Conservation (phyloP, 371 early-diverging fungal species). For the Haplosporangium sp. region DNA sequence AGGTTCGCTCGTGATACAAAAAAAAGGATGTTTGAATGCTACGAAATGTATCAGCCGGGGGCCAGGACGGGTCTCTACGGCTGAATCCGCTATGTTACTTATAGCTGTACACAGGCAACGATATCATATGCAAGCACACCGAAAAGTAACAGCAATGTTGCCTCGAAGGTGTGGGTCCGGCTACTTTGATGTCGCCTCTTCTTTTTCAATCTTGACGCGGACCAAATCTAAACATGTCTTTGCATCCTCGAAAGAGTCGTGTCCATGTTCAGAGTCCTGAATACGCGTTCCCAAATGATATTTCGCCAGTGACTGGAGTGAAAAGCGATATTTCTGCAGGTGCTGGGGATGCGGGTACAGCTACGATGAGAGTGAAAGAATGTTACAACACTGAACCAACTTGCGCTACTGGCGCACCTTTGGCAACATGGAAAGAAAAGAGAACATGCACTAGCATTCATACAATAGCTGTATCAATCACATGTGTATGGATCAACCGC, state of each 20-base stretch:
- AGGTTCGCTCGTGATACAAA: too few relatives aligned
- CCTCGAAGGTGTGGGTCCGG: too few relatives aligned
- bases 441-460: background rate
- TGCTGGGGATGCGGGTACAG: slow-evolving; percentile 33
- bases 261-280: slow-evolving; percentile 65
- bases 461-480: slow-evolving; percentile 42
- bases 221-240: slow-evolving; percentile 65
- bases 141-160: too few relatives aligned
- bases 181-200: too few relatives aligned
- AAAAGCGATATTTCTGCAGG: slow-evolving; percentile 20
- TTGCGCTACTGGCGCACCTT: too few relatives aligned
- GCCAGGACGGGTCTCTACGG: too few relatives aligned
- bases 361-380: slow-evolving; percentile 7
- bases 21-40: too few relatives aligned
- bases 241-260: slow-evolving; percentile 71
- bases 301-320: slow-evolving; percentile 38
- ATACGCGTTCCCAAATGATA: slow-evolving; percentile 57
- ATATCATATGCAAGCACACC: too few relatives aligned
- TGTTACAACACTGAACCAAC: background rate
- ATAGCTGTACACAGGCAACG: too few relatives aligned
- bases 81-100: too few relatives aligned
- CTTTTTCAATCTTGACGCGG: slow-evolving; percentile 35
- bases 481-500: slow-evolving; percentile 28
- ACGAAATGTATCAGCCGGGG: too few relatives aligned
- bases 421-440: background rate